Conservation (phyloP, 2,329 filamentous ascomycete species). For the Drechslerella coelobrocha region DNA sequence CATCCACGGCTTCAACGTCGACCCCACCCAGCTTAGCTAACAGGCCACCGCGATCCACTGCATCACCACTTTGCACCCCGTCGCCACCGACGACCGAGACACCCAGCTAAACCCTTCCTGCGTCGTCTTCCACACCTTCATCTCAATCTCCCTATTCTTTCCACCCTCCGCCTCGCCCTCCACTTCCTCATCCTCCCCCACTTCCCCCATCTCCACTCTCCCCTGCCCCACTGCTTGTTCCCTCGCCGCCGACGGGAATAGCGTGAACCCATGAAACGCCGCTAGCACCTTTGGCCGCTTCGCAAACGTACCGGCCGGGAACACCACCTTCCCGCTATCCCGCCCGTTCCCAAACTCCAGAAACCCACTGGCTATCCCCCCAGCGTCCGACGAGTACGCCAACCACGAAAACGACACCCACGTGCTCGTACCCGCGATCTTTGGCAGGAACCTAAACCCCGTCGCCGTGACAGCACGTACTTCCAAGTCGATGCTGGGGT, state of each 20-base stretch:
- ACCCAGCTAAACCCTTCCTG: slow-evolving; percentile 35
- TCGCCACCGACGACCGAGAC: slow-evolving; percentile 29
- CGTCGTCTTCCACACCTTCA: slow-evolving; percentile 40
- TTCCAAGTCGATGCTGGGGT: slow-evolving; percentile 35
- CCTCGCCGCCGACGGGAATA: slow-evolving; percentile 11
- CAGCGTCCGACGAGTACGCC: slow-evolving; percentile 27
- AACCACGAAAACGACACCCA: slow-evolving; percentile 47
- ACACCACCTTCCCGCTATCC: slow-evolving; percentile 34
- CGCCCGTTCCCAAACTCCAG: slow-evolving; percentile 38
- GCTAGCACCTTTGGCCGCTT: slow-evolving; percentile 43
- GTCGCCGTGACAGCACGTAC: slow-evolving; percentile 34
- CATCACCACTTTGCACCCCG: slow-evolving; percentile 45
- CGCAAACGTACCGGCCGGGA: slow-evolving; percentile 29
- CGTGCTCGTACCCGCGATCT: slow-evolving; percentile 31
- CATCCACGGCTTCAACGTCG: no score
- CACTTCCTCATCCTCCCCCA: background rate
- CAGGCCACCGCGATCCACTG: slow-evolving; percentile 42
- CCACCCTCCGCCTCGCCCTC: background rate
- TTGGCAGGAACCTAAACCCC: slow-evolving; percentile 43
- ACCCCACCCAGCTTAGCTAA: no score
- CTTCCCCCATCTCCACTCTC: background rate
- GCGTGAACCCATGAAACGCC: slow-evolving; percentile 33
- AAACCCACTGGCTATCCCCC: slow-evolving; percentile 36
- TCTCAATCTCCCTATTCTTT: slow-evolving; percentile 15
- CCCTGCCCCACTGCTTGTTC: slow-evolving; percentile 14